Evolutionary conservation across 164 flowering plant species (phyloP), one percentile per base, ranked within the genome.

Genomic region (Hamamelis virginiana): DNA sequence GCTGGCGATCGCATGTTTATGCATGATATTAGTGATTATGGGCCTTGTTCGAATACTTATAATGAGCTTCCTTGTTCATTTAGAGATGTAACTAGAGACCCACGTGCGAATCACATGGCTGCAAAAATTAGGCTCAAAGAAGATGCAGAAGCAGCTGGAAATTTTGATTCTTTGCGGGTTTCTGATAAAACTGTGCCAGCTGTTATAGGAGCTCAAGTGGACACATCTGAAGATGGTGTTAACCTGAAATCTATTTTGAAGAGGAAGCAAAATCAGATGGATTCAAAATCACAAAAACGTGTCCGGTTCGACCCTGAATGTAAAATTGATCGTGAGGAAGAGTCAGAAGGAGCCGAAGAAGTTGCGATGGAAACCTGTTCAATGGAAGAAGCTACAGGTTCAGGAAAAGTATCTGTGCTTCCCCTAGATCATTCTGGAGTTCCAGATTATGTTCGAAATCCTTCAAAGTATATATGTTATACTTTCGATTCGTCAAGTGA

Each of bases 391-490:
- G 48, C 69, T 43, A 41, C 65, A 64, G 66, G 44, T 59, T 47
- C 55, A 27, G 61, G 76, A 18, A 74, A 55, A 25, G 48, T 65
- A 43, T 64, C 66, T 38, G 57, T n/a, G 9, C 25, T 45, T 38
- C 71, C 79, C 46, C 66, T 66, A 66, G 69, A 64, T 61, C 59
- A 72, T 18, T 68, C 81, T 67, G 74, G 62, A 38, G 87, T 92
- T 67, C 99, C 97, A 16, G 98, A 95, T 74, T 90, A 92, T 69
- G 3, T 92, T 58, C 80, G 76, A 9, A 89, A 91, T 71, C 99
- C 98, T 67, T 78, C 87, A 1, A 91, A 76, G 60, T 92, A 93
- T 60, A 89, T 86, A 4, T 74, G 69, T 22, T 96, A 96, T 74
- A 85, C 86, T 12, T 81, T 93, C 43, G 95, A 92, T 70, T 69